phyloP scores from a whole-genome alignment of 495 filamentous ascomycete genomes.

The Aspergillus coremiiformis region DNA sequence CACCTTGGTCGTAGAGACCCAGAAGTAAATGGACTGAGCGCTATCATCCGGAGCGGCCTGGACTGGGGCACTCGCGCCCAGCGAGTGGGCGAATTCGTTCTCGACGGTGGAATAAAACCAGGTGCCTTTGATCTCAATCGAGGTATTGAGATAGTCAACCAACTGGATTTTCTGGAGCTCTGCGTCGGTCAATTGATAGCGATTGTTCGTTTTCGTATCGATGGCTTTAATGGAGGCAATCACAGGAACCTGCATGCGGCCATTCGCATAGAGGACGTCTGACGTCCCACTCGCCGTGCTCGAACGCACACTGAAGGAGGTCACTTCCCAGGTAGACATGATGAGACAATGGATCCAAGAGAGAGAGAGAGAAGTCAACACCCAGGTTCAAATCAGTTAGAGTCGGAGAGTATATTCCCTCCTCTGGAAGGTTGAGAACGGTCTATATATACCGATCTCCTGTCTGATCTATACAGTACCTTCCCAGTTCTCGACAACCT shows the following conservation, averaged over 20 bases:
- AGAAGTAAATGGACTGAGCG: not conserved
- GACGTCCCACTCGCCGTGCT: not conserved
- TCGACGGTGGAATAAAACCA: not conserved
- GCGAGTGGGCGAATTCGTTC: not conserved
- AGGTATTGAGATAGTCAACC: not conserved
- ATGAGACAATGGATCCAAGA: too few species aligned
- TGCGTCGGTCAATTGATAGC: not conserved
- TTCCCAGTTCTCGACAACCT: too few species aligned
- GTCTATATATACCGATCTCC: too few species aligned
- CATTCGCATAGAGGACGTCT: not conserved
- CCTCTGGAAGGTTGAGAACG: too few species aligned
- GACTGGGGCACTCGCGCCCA: not conserved
- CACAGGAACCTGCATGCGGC: slow-evolving; percentile 1
- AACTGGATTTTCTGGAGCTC: not conserved
- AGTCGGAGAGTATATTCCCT: too few species aligned
- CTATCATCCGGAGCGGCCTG: not conserved
- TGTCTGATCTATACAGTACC: too few species aligned
- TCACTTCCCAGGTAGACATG: too few species aligned
- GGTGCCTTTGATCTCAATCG: not conserved
- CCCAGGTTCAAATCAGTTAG: too few species aligned
- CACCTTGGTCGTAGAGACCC: not conserved
- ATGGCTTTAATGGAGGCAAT: not conserved
- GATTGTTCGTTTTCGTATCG: not conserved
- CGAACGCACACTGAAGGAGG: not conserved
- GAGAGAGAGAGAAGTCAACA: too few species aligned